Base-by-base conservation (phyloP, 345 rosid species). In the Camelina hispida region DNA sequence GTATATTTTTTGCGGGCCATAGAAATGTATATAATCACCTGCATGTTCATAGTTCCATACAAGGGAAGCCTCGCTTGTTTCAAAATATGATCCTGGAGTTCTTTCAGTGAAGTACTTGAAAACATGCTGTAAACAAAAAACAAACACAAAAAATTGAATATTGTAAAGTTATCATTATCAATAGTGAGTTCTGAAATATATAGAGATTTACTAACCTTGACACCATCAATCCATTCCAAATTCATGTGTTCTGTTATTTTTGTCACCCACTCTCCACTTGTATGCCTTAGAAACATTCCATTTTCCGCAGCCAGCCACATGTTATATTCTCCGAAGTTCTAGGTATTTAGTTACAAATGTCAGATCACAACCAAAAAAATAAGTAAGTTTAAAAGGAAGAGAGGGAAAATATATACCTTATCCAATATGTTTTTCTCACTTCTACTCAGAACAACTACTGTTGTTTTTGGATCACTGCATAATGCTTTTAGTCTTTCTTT, bases 221-320 rank as follows among this genome's bases (percentile, higher is more conserved):
- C 93, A 66, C 99, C 92, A 80, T 96, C 98, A 20, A 88, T 87
- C 98, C 98, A 96, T 53, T 93, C 97, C 89, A 96, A 80, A 67
- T 96, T 93, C 69, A 86, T 83, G 80, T 87, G 86, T 72, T 95
- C 97, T 2, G 98, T 96, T 87, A 90, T 93, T 66, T 96, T 93
- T 47, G 97, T 89, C 93, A 90, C 89, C 99, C 99, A 95, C 2
- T 83, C 81, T 67, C 88, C 94, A 40, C 74, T 81, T 40, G 98
- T 87, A 62, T 71, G 87, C 65, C 96, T 90, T 66, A 92, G 65
- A 79, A 95, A 95, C 93, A 95, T 92, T 53, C 99, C 99, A 53
- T 95, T 91, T 82, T 95, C 99, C 46, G 98, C 98, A 37, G 96
- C 99, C 79, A 95, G 62, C 98, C 98, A 95, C 87, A 93, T 81